A percentile compares a stretch with the other conserved stretches of the same genome.
Conservation (phyloP, 176 grass and related monocot species). For the Metroxylon sagu region DNA sequence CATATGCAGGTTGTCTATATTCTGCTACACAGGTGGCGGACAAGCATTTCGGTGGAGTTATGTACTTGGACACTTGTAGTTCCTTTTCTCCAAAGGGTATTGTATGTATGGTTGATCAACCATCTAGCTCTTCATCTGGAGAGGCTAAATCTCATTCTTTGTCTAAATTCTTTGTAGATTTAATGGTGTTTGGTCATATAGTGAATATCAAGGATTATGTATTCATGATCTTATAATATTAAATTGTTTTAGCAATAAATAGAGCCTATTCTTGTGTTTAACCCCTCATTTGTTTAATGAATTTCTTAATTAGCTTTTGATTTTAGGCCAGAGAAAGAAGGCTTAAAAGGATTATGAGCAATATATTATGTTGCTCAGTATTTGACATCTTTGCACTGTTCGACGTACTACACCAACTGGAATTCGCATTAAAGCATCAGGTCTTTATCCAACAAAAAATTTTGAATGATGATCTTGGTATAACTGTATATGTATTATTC, state of each 20-base stretch:
- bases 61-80: constrained; percentile 87
- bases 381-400: constrained; percentile 92
- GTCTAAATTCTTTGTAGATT: no score
- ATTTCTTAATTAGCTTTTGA: constrained; percentile 1
- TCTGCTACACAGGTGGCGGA: constrained; percentile 49
- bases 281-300: background rate
- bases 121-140: constrained; percentile 12
- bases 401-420: constrained; percentile 57
- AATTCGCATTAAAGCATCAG: constrained; percentile 48
- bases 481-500: background rate
- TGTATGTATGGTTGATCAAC: constrained; percentile 38
- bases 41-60: constrained; percentile 38
- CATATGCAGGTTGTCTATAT: constrained; percentile 61
- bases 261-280: no score
- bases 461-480: background rate
- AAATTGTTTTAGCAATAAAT: no score
- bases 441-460: constrained; percentile 18
- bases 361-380: constrained; percentile 50
- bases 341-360: constrained; percentile 56
- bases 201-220: no score
- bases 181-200: no score
- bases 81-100: constrained; percentile 66
- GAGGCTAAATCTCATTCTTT: constrained; percentile 27
- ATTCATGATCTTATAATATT: no score
- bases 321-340: constrained; percentile 41